Conservation (phyloP, 1,284 basidiomycete genomes). For the Moesziomyces aphidis region DNA sequence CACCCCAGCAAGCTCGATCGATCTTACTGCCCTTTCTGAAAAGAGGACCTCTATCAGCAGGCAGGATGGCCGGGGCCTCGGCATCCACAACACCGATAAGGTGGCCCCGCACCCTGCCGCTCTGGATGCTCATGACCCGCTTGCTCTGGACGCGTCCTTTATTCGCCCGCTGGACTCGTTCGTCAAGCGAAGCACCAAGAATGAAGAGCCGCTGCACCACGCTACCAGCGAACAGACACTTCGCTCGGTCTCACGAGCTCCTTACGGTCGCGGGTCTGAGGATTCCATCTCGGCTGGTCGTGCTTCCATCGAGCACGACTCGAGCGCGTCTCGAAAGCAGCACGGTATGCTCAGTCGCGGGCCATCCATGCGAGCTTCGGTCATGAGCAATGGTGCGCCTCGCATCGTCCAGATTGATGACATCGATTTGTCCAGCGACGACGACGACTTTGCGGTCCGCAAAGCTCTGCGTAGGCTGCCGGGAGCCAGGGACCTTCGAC, state of each 20-base stretch:
- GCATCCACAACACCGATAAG: constrained; percentile 16
- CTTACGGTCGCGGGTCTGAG: constrained; percentile 1
- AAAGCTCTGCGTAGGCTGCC: constrained; percentile 59
- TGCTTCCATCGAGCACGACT: constrained; percentile 4
- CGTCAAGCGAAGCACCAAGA: constrained; percentile 1
- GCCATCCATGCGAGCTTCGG: constrained; percentile 21
- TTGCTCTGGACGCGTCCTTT: constrained; percentile 16
- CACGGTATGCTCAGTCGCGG: not conserved
- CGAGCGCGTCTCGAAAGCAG: not conserved
- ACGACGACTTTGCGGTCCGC: constrained; percentile 60
- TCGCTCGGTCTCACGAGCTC: constrained; percentile 39
- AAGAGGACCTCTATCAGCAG: constrained; percentile 14
- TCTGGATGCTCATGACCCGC: constrained; percentile 6
- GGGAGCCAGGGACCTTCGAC: constrained; percentile 60
- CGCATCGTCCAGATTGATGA: constrained; percentile 65
- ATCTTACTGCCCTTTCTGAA: constrained; percentile 23
- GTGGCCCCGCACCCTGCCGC: not conserved
- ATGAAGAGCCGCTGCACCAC: constrained; percentile 50
- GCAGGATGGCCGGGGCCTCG: constrained; percentile 27
- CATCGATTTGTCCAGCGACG: constrained; percentile 64
- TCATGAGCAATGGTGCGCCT: constrained; percentile 36
- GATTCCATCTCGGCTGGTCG: constrained; percentile 1
- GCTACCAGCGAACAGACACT: constrained; percentile 56
- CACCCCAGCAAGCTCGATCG: constrained; percentile 57
- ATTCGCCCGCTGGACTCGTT: constrained; percentile 19